A percentile compares a stretch with the other conserved stretches of the same genome.
These are phyloP conservation scores for Pterocarpus santalinus DNA, from an alignment of 306 rosid species.

Conservation along the genomic window DNA sequence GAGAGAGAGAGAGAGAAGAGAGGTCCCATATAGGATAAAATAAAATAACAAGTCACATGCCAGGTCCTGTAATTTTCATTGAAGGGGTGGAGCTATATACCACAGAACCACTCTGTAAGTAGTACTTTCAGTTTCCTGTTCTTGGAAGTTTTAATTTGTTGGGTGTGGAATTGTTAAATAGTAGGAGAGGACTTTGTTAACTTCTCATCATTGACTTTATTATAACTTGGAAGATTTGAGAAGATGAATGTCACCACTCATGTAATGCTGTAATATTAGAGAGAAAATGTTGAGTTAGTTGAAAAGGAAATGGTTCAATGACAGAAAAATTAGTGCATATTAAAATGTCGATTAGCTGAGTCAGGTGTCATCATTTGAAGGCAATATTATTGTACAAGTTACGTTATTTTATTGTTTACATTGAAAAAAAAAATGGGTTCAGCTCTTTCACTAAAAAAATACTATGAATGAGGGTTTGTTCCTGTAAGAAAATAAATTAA, in stretches of 20 bases:
- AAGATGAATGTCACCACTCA: constrained; percentile 1
- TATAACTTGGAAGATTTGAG: not conserved
- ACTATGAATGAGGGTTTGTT: not conserved
- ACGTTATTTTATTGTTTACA: not conserved
- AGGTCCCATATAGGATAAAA: constrained; percentile 48
- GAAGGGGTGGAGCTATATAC: constrained; percentile 31
- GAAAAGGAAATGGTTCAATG: not conserved
- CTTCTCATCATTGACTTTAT: constrained; percentile 21
- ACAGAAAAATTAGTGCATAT: constrained; percentile 4
- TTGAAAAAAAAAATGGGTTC: not conserved
- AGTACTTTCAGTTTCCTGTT: constrained; percentile 30
- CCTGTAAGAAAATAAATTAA: not conserved
- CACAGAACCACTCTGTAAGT: constrained; percentile 37
- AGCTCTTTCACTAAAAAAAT: not conserved
- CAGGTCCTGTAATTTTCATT: constrained; percentile 47
- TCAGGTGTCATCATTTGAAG: constrained; percentile 28
- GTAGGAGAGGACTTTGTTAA: not conserved
- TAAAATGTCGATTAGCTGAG: constrained; percentile 14
- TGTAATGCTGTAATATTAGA: not conserved
- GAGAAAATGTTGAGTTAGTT: constrained; percentile 4
- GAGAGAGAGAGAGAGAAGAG: constrained; percentile 2
- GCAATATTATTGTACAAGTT: constrained; percentile 34
- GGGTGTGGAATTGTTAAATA: constrained; percentile 13
- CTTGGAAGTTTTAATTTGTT: constrained; percentile 5
- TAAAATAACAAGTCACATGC: constrained; percentile 45